Evolutionary conservation across 2,329 filamentous ascomycete species (phyloP).

Genomic region (Cladosporium colombiae): DNA sequence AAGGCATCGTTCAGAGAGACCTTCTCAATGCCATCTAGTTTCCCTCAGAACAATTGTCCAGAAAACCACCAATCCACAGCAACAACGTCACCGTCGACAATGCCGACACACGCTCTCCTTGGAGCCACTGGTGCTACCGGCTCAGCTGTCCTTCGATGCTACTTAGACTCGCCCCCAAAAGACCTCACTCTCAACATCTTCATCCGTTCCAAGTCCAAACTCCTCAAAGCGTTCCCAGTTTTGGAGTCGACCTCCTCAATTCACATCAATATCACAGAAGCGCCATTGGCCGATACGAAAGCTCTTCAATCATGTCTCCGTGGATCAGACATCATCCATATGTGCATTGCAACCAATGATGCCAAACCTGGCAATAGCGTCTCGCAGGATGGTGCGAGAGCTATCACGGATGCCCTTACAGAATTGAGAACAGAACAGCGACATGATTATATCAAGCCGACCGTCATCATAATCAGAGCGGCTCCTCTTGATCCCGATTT

Average conservation of each 20-base stretch:
- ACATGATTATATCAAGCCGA: conserved; percentile 20
- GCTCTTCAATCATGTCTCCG: conserved; percentile 24
- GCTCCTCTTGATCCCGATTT: conserved; percentile 21
- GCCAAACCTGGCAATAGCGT: conserved; percentile 23
- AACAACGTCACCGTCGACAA: conserved; percentile 4
- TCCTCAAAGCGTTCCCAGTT: conserved; percentile 26
- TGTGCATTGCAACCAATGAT: conserved; percentile 29
- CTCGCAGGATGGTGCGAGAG: conserved; percentile 22
- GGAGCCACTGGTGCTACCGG: conserved; percentile 31
- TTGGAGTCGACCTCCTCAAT: conserved; percentile 22
- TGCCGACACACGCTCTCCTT: conserved; percentile 30
- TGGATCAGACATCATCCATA: conserved; percentile 25
- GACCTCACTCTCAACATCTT: conserved; percentile 28
- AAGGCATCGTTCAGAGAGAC: background rate
- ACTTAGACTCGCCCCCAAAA: conserved; percentile 22
- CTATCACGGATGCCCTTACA: conserved; percentile 17
- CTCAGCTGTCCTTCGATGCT: conserved; percentile 27
- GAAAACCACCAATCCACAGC: background rate
- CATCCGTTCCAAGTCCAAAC: conserved; percentile 28
- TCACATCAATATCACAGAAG: conserved; percentile 22
- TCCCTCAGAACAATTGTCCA: background rate
- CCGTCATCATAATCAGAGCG: conserved; percentile 24
- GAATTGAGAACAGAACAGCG: conserved; percentile 10
- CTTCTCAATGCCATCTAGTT: background rate
- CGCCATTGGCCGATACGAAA: conserved; percentile 19